Conservation (phyloP, 345 rosid species). For the Syzygium grande region DNA sequence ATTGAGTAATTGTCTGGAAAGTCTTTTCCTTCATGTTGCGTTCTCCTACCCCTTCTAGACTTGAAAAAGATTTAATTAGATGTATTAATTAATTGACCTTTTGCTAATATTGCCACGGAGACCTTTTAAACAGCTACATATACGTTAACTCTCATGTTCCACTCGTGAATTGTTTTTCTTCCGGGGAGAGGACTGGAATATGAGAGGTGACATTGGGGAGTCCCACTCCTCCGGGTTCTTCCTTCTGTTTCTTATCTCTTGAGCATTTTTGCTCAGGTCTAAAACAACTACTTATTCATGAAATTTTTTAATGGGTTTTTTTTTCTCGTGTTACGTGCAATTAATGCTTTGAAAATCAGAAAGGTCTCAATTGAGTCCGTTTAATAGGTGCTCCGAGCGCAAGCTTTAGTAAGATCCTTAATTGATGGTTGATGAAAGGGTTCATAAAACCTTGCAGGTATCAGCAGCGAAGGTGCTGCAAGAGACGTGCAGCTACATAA, state of each 20-base stretch:
- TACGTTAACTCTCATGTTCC: neutral
- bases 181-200: too few relatives aligned
- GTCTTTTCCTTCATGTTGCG: neutral
- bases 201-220: too few relatives aligned
- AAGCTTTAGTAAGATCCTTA: neutral
- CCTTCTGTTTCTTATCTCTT: too few relatives aligned
- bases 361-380: neutral
- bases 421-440: neutral
- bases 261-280: too few relatives aligned
- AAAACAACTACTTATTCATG: neutral
- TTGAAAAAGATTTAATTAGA: neutral
- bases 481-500: conserved; percentile 85
- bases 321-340: neutral
- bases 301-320: neutral
- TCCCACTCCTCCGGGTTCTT: too few relatives aligned
- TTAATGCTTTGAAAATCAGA: neutral
- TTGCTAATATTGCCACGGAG: too few relatives aligned
- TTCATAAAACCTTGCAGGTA: conserved; percentile 22
- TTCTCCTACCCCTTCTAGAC: neutral
- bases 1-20: neutral
- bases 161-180: too few relatives aligned
- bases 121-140: neutral
- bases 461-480: conserved; percentile 76
- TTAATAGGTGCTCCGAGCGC: neutral
- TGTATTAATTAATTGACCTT: neutral